Evolutionary conservation across 2,329 filamentous ascomycete species (phyloP).

Genomic region (Polychaeton citri): DNA sequence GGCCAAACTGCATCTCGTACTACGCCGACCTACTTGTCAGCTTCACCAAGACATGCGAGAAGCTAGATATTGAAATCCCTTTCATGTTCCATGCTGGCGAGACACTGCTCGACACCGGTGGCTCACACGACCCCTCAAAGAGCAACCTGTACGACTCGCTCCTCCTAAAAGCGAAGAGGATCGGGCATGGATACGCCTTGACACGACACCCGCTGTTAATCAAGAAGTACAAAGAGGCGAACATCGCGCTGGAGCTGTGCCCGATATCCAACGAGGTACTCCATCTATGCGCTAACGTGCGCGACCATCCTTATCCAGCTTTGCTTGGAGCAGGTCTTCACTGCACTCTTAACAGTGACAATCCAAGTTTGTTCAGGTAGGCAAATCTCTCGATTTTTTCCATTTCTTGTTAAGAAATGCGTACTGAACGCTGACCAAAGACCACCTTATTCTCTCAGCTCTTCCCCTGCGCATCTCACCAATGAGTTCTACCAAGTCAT

Average conservation of each 20-base stretch:
- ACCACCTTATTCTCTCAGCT: neutral
- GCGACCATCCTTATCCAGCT: slow-evolving; percentile 53
- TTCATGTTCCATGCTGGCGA: slow-evolving; percentile 69
- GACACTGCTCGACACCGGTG: slow-evolving; percentile 51
- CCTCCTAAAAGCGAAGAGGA: slow-evolving; percentile 51
- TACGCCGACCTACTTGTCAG: slow-evolving; percentile 45
- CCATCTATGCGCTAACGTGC: slow-evolving; percentile 51
- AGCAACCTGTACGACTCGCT: slow-evolving; percentile 58
- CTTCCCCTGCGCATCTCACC: slow-evolving; percentile 49
- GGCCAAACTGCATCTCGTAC: slow-evolving; percentile 44
- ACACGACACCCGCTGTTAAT: slow-evolving; percentile 55
- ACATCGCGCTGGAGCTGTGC: slow-evolving; percentile 61
- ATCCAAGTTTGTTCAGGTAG: slow-evolving; percentile 58
- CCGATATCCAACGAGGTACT: slow-evolving; percentile 67
- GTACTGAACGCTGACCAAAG: neutral
- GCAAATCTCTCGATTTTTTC: slow-evolving; percentile 8
- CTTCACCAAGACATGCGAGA: slow-evolving; percentile 41
- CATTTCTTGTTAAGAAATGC: neutral
- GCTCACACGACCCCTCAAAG: slow-evolving; percentile 41
- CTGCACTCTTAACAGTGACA: slow-evolving; percentile 63
- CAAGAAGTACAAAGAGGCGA: slow-evolving; percentile 47
- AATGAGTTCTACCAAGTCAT: slow-evolving; percentile 70
- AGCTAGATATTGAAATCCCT: slow-evolving; percentile 43
- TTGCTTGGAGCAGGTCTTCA: slow-evolving; percentile 60
- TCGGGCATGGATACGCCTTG: slow-evolving; percentile 61